Base-by-base conservation (phyloP, 331 rosid species). In the Quercus tomentella region DNA sequence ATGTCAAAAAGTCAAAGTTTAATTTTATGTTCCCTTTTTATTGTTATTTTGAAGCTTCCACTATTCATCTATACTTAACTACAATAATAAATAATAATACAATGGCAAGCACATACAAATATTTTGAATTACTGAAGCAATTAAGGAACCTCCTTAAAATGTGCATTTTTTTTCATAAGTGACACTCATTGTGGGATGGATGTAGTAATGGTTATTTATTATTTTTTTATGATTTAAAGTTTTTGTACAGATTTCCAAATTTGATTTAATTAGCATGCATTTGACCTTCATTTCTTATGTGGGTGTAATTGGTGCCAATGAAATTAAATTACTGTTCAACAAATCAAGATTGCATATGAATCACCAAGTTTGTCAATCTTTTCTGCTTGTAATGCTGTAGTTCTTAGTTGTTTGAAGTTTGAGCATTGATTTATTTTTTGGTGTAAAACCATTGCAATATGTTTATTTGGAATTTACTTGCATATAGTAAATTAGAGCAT, bases 391-490 rank as follows among this genome's bases (percentile, higher is more conserved):
- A 56, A 60, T 8, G 6, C 22, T 4, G 12, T 60, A 22, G 66
- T 60, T 60, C 30, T 23, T 3, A 17, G 18, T 61, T 61, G 35
- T 26, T 25, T 61, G n/a, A 58, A 31, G 20, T 25, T 61, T 30
- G 35, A 61, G 68, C 20, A 14, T 61, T 61, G 18, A 25, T 61
- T 25, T 7, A 20, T 41, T 56, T n/a, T 56, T 8, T 56, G 62
- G 62, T 56, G 62, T 56, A 22, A 56, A n/a, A 8, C 62, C 8
- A 56, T 56, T 20, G 62, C 62, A 58, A 21, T 21, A 58, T 58
- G 65, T 58, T 58, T 58, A 58, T 55, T 74, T 71, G 56, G 76
- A 62, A 82, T 28, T 22, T 73, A 49, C 49, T 51, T 55, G 21
- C 76, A n/a, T 79, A 67, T 30, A 17, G 22, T 41, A 41, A 41